Evolutionary conservation across 129 eudicot species (phyloP).

Genomic region (sunflower (Helianthus annuus)): DNA sequence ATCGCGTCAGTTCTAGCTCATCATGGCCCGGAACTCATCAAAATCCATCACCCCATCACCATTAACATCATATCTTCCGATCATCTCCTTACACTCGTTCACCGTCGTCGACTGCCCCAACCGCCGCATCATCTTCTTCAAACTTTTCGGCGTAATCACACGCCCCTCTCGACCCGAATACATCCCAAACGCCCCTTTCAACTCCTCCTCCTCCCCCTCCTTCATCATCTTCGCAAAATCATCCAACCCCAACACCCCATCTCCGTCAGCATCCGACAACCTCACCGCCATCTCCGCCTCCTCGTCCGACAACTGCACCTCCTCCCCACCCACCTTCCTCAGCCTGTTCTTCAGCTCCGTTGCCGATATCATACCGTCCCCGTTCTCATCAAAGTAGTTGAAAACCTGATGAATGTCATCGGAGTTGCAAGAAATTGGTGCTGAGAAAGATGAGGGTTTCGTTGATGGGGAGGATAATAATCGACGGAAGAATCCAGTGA

Average conservation of each 20-base stretch:
- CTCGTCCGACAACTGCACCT: conserved; percentile 35
- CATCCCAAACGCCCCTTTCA: conserved; percentile 53
- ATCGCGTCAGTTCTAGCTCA: conserved; percentile 14
- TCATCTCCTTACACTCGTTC: conserved; percentile 44
- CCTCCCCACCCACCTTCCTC: conserved; percentile 22
- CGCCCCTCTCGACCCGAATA: conserved; percentile 37
- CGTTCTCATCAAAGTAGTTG: conserved; percentile 50
- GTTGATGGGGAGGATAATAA: conserved; percentile 21
- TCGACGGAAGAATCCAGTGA: conserved; percentile 14
- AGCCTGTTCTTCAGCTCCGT: conserved; percentile 33
- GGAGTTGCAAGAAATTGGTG: conserved; percentile 7
- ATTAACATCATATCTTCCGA: conserved; percentile 46
- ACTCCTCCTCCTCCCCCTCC: conserved; percentile 40
- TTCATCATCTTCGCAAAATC: conserved; percentile 51
- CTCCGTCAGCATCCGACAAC: conserved; percentile 45
- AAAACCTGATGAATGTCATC: conserved; percentile 40
- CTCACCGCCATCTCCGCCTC: conserved; percentile 49
- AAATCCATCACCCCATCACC: conserved; percentile 51
- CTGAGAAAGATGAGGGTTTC: not conserved
- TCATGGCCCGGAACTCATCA: conserved; percentile 47
- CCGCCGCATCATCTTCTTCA: conserved; percentile 42
- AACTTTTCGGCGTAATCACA: conserved; percentile 50
- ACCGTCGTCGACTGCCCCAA: conserved; percentile 39
- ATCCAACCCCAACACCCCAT: conserved; percentile 42
- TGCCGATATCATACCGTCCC: conserved; percentile 47